Base-by-base conservation (phyloP, 2,329 filamentous ascomycete species). In the Aspergillus fumigatiaffinis region DNA sequence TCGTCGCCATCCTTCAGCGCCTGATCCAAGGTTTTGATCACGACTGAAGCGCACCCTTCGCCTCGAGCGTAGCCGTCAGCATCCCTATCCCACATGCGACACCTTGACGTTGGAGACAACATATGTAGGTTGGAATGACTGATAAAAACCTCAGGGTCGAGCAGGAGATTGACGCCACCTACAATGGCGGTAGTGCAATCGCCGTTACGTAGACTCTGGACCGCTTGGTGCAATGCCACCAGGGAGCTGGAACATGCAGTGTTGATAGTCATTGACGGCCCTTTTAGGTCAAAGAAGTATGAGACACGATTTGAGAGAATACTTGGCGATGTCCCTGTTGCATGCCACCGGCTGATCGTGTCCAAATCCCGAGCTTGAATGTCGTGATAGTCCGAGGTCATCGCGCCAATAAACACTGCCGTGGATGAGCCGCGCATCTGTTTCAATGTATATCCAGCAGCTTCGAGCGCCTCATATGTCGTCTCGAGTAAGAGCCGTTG, bases 31-130 rank as follows among this genome's bases (percentile, higher is more conserved):
- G 66, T 71, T 65, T 85, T 85, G 0, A 86, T 56, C 0, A 85
- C 67, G 0, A 86, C 58, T 0, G 72, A 67, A 0, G 75, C 76
- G 14, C 82, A 65, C 3, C 81, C 82, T 53, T 85, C 83, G 6
- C 79, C 80, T 1, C 81, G 74, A 21, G 70, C 78, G 67, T 73
- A 81, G 14, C 79, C 82, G 60, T 81, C 68, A 52, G 52, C 64
- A 51, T 25, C 25, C 25, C 25, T 25, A 25, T 25, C 25, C 25
- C 25, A 25, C 25, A 25, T 25, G 25, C 25, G 25, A 25, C 25
- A 25, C 25, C 25, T 25, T 25, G 25, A 25, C 25, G 25, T 25
- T 25, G 25, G 25, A 4, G 25, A 25, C 25, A 25, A 5, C 25
- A 25, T 25, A 25, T 25, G 25, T 25, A 25, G 25, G 25, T 25